These are phyloP conservation scores for Oryza nivara DNA, from an alignment of 176 grass and related monocot species.

Conservation along the genomic window DNA sequence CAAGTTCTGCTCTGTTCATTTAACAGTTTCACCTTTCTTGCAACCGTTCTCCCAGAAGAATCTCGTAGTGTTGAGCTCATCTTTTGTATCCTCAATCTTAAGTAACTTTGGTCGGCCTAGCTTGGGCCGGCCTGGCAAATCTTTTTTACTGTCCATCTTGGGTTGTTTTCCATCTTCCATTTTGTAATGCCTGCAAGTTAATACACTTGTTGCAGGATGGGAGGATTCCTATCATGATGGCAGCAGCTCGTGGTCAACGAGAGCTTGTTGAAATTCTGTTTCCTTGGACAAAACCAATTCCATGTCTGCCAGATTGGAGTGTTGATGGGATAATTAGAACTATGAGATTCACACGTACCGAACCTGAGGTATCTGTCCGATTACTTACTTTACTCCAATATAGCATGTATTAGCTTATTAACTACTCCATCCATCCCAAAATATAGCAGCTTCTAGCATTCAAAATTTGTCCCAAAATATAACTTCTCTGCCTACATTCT, in stretches of 20 bases:
- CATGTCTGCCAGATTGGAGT: slow-evolving; percentile 30
- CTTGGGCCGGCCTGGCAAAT: too few relatives aligned
- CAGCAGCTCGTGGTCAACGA: slow-evolving; percentile 36
- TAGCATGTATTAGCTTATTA: slow-evolving; percentile 1
- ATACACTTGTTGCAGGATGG: slow-evolving; percentile 26
- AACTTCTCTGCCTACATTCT: too few relatives aligned
- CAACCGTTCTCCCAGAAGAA: background rate
- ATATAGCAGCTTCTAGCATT: too few relatives aligned
- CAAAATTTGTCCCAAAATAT: too few relatives aligned
- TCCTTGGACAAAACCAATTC: slow-evolving; percentile 41
- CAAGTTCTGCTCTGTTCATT: background rate
- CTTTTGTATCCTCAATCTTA: too few relatives aligned
- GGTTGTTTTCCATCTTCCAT: background rate
- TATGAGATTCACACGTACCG: background rate
- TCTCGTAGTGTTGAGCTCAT: background rate
- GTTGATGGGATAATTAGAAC: slow-evolving; percentile 36
- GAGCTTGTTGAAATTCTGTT: slow-evolving; percentile 53
- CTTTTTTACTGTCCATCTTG: background rate
- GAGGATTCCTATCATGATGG: slow-evolving; percentile 33
- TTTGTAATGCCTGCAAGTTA: background rate
- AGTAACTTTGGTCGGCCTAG: too few relatives aligned
- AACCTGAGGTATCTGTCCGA: slow-evolving; percentile 10
- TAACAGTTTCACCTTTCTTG: background rate
- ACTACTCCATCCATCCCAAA: background rate
- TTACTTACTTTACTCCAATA: background rate